phyloP scores from a whole-genome alignment of 169 alveolate genomes.

The Babesia ovata region DNA sequence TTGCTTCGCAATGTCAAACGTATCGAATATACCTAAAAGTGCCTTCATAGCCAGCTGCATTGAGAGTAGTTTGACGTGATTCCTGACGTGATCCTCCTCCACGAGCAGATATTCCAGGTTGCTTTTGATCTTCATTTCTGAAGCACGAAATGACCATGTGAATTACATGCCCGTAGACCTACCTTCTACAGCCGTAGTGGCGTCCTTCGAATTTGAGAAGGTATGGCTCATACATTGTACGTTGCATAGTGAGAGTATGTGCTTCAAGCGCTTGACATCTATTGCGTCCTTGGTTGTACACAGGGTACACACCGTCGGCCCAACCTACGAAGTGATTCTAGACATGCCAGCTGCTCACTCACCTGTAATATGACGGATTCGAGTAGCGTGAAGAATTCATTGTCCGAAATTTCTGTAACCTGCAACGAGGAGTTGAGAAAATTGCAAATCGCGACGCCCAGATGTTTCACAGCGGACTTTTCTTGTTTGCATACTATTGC shows the following conservation, averaged over 20 bases:
- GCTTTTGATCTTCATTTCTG: conserved; percentile 67
- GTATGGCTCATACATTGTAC: conserved; percentile 37
- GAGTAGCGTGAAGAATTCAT: conserved; percentile 63
- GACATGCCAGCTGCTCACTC: not conserved
- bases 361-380: conserved; percentile 68
- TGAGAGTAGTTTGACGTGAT: conserved; percentile 69
- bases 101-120: conserved; percentile 66
- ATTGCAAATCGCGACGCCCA: conserved; percentile 55
- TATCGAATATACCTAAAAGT: conserved; percentile 66
- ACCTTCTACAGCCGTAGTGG: conserved; percentile 29
- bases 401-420: conserved; percentile 54
- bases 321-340: conserved; percentile 22
- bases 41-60: conserved; percentile 69
- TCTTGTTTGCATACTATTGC: conserved; percentile 32
- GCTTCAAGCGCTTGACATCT: conserved; percentile 54
- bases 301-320: conserved; percentile 57
- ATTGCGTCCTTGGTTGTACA: conserved; percentile 46
- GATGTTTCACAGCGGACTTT: conserved; percentile 29
- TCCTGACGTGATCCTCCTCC: conserved; percentile 71
- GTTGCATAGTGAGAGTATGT: conserved; percentile 48
- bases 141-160: not conserved
- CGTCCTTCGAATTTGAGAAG: conserved; percentile 3
- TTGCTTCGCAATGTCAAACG: conserved; percentile 61
- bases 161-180: not conserved
- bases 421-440: conserved; percentile 39